phyloP scores from a whole-genome alignment of 2,329 filamentous ascomycete species.

The Fusarium mundagurra region DNA sequence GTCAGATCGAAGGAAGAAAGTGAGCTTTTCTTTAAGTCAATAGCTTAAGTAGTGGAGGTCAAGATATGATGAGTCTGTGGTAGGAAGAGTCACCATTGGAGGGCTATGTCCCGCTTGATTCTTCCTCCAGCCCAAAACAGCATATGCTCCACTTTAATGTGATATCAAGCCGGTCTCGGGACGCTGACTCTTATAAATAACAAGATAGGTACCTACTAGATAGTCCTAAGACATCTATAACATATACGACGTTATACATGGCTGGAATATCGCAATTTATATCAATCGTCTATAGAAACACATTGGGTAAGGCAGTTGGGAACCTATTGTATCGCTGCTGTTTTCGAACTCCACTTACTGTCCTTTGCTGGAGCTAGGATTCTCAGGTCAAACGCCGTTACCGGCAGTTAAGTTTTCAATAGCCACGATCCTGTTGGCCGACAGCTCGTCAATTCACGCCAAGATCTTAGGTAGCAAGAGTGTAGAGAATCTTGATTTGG shows the following conservation, averaged over 20 bases:
- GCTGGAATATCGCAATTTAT: neutral
- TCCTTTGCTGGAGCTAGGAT: neutral
- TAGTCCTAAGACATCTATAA: neutral
- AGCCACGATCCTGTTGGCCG: constrained; percentile 23
- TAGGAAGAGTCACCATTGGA: constrained; percentile 33
- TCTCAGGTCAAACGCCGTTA: neutral
- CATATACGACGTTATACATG: neutral
- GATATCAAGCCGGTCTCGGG: constrained; percentile 19
- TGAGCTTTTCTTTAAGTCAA: constrained; percentile 16
- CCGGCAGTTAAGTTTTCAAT: constrained; percentile 37
- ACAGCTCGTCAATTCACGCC: neutral
- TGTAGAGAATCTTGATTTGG: neutral
- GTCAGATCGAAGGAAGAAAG: constrained; percentile 6
- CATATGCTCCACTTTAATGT: constrained; percentile 11
- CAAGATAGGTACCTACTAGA: no score
- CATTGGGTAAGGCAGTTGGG: no score
- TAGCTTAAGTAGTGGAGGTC: constrained; percentile 11
- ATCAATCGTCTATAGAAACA: neutral
- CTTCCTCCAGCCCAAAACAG: neutral
- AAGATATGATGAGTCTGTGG: constrained; percentile 17
- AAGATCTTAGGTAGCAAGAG: neutral
- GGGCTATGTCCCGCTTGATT: neutral
- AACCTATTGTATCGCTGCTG: no score
- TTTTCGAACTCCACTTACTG: neutral
- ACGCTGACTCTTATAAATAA: neutral